Evolutionary conservation across 768 basidiomycete species (phyloP).

Genomic region (Chiua virens): DNA sequence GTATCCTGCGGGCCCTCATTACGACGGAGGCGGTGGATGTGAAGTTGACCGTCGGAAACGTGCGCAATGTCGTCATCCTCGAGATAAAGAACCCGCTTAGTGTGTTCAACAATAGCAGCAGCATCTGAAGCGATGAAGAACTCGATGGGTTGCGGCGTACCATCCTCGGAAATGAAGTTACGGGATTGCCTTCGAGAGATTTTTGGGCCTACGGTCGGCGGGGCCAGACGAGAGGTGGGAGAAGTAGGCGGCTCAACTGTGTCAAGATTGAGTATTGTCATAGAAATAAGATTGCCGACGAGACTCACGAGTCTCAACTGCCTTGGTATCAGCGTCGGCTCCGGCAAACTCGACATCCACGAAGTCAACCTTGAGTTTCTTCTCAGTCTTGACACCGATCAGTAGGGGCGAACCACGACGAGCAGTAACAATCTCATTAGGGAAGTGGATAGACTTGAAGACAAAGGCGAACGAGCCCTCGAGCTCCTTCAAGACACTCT

Average conservation of each 20-base stretch:
- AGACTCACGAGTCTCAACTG: conserved; percentile 42
- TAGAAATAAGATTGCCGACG: not conserved
- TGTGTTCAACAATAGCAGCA: conserved; percentile 95
- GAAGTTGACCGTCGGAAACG: conserved; percentile 93
- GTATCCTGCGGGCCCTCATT: conserved; percentile 69
- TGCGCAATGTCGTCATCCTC: conserved; percentile 99
- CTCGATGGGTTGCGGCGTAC: conserved; percentile 97
- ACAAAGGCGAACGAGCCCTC: conserved; percentile 99
- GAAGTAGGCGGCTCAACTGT: conserved; percentile 50
- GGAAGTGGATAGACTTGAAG: conserved; percentile 96
- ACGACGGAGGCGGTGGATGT: conserved; percentile 96
- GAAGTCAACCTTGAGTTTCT: conserved; percentile 99
- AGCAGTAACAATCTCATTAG: conserved; percentile 93
- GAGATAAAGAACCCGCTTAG: conserved; percentile 96
- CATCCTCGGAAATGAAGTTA: conserved; percentile 98
- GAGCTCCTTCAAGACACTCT: conserved; percentile 94
- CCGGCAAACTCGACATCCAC: conserved; percentile 96
- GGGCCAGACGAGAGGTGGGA: conserved; percentile 64
- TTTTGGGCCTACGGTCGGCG: conserved; percentile 62
- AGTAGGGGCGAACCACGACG: conserved; percentile 96
- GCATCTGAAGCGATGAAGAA: conserved; percentile 99
- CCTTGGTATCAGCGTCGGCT: conserved; percentile 56
- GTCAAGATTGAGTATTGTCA: conserved; percentile 1
- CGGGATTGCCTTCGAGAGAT: conserved; percentile 93
- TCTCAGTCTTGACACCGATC: conserved; percentile 99